A percentile compares a stretch with the other conserved stretches of the same genome.
Conservation (phyloP, 2,329 filamentous ascomycete genomes). For the Chaetomium globosum region DNA sequence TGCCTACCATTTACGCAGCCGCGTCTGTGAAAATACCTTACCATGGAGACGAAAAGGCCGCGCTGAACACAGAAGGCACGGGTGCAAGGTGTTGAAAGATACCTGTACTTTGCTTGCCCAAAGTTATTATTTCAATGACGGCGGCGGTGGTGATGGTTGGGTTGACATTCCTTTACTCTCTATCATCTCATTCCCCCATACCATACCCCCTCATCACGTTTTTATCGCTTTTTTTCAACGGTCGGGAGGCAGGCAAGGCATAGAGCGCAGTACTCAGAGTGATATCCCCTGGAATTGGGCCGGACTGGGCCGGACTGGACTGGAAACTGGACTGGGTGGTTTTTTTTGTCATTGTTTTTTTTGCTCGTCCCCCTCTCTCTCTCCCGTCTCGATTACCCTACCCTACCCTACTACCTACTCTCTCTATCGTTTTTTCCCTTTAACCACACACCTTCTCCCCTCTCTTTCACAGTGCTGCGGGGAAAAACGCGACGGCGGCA, state of each 20-base stretch:
- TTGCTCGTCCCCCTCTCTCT: constrained; percentile 3
- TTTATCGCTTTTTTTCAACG: constrained; percentile 1
- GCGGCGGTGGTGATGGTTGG: not conserved
- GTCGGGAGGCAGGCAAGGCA: constrained; percentile 20
- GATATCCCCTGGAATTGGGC: constrained; percentile 20
- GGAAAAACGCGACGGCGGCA: constrained; percentile 1
- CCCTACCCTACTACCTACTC: no score
- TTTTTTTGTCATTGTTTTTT: constrained; percentile 6
- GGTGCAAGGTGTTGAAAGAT: not conserved
- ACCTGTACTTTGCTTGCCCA: not conserved
- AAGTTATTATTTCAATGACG: not conserved
- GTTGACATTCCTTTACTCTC: not conserved
- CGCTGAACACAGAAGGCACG: not conserved
- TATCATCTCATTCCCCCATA: not conserved
- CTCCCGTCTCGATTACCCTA: not conserved
- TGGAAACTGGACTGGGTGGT: constrained; percentile 3
- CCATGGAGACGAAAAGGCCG: no score
- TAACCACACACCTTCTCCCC: not conserved
- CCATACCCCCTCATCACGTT: constrained; percentile 3
- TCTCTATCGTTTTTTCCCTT: not conserved
- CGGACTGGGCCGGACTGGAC: constrained; percentile 6
- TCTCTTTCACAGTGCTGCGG: not conserved
- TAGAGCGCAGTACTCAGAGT: constrained; percentile 22
- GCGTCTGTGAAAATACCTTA: no score
- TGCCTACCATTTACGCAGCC: no score